Percentiles rank a stretch among this genome's conserved stretches.
These are phyloP conservation scores for Phoma herbarum DNA, from an alignment of 2,329 filamentous ascomycete species.

Conservation along the genomic window DNA sequence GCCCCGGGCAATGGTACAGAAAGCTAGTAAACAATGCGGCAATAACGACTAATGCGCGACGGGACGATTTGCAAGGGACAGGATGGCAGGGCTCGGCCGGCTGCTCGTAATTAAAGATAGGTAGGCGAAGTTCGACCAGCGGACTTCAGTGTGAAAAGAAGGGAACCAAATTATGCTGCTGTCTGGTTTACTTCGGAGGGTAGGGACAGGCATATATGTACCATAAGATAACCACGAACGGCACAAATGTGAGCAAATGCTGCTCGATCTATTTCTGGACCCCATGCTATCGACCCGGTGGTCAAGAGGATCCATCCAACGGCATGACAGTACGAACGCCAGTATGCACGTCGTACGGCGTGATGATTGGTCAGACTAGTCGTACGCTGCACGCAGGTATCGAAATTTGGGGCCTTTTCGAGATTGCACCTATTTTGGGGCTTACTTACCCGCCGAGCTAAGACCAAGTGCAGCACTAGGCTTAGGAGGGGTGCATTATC, in stretches of 20 bases:
- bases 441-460: slow-evolving; percentile 49
- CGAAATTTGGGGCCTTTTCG: slow-evolving; percentile 49
- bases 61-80: slow-evolving; percentile 55
- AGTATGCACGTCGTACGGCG: slow-evolving; percentile 27
- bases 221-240: slow-evolving; percentile 57
- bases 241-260: slow-evolving; percentile 52
- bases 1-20: slow-evolving; percentile 53
- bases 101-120: slow-evolving; percentile 57
- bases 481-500: slow-evolving; percentile 31
- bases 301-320: slow-evolving; percentile 41
- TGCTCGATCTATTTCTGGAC: slow-evolving; percentile 60
- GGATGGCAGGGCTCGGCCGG: slow-evolving; percentile 53
- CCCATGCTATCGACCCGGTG: slow-evolving; percentile 35
- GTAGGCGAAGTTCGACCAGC: slow-evolving; percentile 60
- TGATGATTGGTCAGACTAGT: slow-evolving; percentile 44
- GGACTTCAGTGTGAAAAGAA: slow-evolving; percentile 53
- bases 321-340: slow-evolving; percentile 39
- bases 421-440: slow-evolving; percentile 52
- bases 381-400: slow-evolving; percentile 39
- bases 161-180: slow-evolving; percentile 59
- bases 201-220: slow-evolving; percentile 50
- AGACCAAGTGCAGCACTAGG: slow-evolving; percentile 31
- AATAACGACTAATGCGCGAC: slow-evolving; percentile 53
- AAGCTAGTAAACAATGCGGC: slow-evolving; percentile 53
- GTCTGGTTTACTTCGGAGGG: slow-evolving; percentile 48